Conservation (phyloP, 2,329 filamentous ascomycete species). For the Colletotrichum sp. region DNA sequence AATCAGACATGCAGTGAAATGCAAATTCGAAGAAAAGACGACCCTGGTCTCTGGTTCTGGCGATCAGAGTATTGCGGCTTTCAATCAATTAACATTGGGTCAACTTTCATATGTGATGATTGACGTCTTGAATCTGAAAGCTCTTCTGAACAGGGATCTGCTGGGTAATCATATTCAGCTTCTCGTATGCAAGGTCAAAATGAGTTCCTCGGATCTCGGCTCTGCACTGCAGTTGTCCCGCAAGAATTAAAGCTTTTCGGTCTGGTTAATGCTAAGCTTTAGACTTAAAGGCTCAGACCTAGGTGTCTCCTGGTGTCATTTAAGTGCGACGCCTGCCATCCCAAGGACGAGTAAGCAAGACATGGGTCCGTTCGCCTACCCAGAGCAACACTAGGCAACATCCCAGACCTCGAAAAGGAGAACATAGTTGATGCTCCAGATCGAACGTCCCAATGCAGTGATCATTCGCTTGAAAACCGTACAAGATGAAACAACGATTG, state of each 20-base stretch:
- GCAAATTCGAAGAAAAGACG: not conserved
- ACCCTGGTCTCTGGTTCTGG: not conserved
- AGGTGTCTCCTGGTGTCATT: not conserved
- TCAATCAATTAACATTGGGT: fast-evolving
- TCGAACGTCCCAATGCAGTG: not conserved
- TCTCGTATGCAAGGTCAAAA: not conserved
- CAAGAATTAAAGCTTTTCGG: not conserved
- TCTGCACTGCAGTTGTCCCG: not conserved
- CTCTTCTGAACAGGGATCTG: not conserved
- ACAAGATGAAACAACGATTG: not conserved
- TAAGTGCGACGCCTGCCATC: not conserved
- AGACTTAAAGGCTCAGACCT: not conserved
- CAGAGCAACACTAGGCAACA: not conserved
- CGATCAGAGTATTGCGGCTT: not conserved
- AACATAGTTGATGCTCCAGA: not conserved
- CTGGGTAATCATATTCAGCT: not conserved
- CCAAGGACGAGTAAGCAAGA: not conserved
- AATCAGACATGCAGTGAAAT: not conserved
- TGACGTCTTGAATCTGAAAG: not conserved
- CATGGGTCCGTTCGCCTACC: not conserved
- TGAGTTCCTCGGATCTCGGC: not conserved
- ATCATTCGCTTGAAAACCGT: not conserved
- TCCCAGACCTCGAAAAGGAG: not conserved
- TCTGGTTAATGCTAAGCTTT: not conserved
- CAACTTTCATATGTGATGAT: not conserved